These are phyloP conservation scores for Heliamphora exappendiculata DNA, from an alignment of 148 eudicot species.

Conservation along the genomic window DNA sequence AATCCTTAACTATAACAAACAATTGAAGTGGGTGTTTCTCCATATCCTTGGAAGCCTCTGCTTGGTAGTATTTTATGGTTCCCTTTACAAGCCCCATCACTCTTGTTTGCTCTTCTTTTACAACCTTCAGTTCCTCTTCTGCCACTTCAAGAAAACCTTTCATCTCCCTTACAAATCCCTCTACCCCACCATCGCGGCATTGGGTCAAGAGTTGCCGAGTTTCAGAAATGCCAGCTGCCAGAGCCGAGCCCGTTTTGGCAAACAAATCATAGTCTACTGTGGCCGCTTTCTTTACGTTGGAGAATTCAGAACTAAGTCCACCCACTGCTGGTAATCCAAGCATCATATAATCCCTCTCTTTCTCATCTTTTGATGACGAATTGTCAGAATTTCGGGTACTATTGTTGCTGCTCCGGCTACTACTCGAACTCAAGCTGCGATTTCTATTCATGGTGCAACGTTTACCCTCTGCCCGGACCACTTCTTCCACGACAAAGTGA, in stretches of 20 bases:
- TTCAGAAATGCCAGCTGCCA: conserved; percentile 31
- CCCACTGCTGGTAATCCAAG: conserved; percentile 82
- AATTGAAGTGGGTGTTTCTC: conserved; percentile 37
- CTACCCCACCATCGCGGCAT: conserved; percentile 32
- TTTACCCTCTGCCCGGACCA: conserved; percentile 78
- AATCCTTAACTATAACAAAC: conserved; percentile 49
- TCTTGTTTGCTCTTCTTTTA: conserved; percentile 51
- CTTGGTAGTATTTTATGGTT: conserved; percentile 73
- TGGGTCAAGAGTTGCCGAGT: conserved; percentile 32
- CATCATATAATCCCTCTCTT: conserved; percentile 56
- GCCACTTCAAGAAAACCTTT: conserved; percentile 51
- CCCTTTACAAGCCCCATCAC: conserved; percentile 58
- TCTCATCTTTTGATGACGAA: conserved; percentile 40
- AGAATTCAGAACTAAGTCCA: conserved; percentile 63
- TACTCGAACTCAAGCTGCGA: conserved; percentile 31
- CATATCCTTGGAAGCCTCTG: conserved; percentile 61
- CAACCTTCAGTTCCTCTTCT: conserved; percentile 38
- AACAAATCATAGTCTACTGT: conserved; percentile 47
- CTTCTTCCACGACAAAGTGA: conserved; percentile 82
- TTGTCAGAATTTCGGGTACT: conserved; percentile 11
- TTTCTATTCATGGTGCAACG: conserved; percentile 47
- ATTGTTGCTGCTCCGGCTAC: conserved; percentile 20
- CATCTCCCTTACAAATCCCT: conserved; percentile 49
- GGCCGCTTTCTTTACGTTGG: conserved; percentile 69
- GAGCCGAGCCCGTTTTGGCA: conserved; percentile 22